Evolutionary conservation across 768 basidiomycete genomes (phyloP).

Genomic region (Clitopilus passeckerianus): DNA sequence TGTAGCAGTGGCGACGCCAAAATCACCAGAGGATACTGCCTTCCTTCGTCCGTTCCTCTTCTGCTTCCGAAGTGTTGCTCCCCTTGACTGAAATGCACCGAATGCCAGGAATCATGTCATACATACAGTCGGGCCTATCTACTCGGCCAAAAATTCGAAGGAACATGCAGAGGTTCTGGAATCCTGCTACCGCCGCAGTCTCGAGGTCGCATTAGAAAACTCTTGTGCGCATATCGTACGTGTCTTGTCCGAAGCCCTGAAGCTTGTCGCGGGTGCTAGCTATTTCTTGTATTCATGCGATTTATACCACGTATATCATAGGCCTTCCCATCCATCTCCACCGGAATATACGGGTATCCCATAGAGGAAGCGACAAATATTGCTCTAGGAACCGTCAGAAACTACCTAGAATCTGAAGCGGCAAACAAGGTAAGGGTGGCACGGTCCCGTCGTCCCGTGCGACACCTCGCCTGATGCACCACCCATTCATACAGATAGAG

Average conservation of each 20-base stretch:
- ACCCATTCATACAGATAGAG: slow-evolving; percentile 41
- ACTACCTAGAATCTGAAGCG: slow-evolving; percentile 48
- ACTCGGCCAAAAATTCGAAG: slow-evolving; percentile 33
- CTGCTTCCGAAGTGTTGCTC: not conserved
- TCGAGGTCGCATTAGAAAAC: slow-evolving; percentile 58
- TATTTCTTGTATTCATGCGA: too few species aligned
- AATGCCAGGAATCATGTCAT: slow-evolving; percentile 54
- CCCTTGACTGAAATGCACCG: not conserved
- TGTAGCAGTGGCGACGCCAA: slow-evolving; percentile 73
- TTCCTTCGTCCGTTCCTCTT: slow-evolving; percentile 60
- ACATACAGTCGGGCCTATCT: slow-evolving; percentile 79
- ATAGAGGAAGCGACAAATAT: slow-evolving; percentile 67
- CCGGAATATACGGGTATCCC: slow-evolving; percentile 77
- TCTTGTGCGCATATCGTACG: slow-evolving; percentile 61
- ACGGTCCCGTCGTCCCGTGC: not conserved
- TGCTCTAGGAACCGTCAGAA: slow-evolving; percentile 54
- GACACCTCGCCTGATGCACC: slow-evolving; percentile 6
- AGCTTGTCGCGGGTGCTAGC: not conserved
- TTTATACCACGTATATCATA: slow-evolving; percentile 16
- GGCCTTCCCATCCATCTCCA: slow-evolving; percentile 83
- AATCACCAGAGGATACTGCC: slow-evolving; percentile 70
- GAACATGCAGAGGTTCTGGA: slow-evolving; percentile 48
- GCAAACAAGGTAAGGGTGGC: slow-evolving; percentile 38
- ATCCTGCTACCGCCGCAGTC: slow-evolving; percentile 64
- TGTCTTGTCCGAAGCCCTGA: not conserved